Conservation (phyloP, 2,329 filamentous ascomycete species). For the Mariannaea elegans region DNA sequence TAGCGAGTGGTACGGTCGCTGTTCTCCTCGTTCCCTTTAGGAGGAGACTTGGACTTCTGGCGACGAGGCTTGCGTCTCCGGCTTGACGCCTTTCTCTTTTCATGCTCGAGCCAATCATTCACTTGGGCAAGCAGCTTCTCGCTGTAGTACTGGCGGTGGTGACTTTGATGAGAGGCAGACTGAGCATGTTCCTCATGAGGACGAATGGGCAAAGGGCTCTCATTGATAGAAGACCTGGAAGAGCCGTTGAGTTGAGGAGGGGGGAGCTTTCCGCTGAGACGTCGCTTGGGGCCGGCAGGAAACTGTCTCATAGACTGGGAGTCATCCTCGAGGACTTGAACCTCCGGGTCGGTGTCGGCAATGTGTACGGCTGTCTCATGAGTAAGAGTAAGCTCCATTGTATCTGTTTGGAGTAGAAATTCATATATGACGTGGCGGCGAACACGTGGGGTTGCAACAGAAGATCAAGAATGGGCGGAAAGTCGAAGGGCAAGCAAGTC, state of each 20-base stretch:
- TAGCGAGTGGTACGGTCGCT: constrained; percentile 17
- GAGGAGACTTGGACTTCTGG: constrained; percentile 53
- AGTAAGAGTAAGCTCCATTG: constrained; percentile 40
- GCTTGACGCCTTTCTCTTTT: constrained; percentile 70
- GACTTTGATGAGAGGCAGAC: constrained; percentile 40
- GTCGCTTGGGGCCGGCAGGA: constrained; percentile 44
- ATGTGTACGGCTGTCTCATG: constrained; percentile 62
- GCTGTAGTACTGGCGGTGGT: constrained; percentile 52
- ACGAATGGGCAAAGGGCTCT: constrained; percentile 40
- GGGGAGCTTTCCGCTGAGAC: constrained; percentile 45
- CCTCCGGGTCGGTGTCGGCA: constrained; percentile 57
- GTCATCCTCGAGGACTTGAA: constrained; percentile 45
- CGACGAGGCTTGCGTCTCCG: constrained; percentile 53
- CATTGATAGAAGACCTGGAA: constrained; percentile 56
- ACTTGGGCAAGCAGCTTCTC: constrained; percentile 77
- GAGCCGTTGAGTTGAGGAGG: constrained; percentile 46
- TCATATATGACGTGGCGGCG: constrained; percentile 9
- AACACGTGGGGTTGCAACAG: constrained; percentile 11
- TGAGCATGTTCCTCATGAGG: constrained; percentile 40
- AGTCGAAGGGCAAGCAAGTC: neutral
- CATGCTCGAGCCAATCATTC: constrained; percentile 82
- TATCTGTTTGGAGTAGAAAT: neutral
- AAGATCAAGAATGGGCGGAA: neutral
- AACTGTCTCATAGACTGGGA: constrained; percentile 43
- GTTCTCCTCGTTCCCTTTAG: constrained; percentile 38